These are phyloP conservation scores for Papiliotrema fonsecae DNA, from an alignment of 1,284 basidiomycete genomes.

Conservation along the genomic window DNA sequence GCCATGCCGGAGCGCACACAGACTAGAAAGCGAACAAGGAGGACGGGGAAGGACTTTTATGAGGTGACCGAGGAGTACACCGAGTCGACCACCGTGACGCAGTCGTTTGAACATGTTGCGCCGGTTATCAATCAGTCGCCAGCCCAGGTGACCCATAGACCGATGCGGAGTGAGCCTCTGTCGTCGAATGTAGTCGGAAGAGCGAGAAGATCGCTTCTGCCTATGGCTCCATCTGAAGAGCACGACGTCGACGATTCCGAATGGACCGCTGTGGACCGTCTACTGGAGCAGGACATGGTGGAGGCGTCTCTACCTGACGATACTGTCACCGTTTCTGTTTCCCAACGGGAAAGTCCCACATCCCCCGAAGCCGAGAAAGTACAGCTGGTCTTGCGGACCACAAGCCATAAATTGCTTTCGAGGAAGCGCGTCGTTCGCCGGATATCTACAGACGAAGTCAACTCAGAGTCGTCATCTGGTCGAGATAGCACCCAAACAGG, in stretches of 20 bases:
- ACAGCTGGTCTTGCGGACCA: constrained; percentile 49
- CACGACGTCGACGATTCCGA: no score
- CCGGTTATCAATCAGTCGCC: constrained; percentile 5
- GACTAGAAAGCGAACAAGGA: constrained; percentile 10
- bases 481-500: background rate
- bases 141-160: background rate
- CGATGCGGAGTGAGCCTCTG: background rate
- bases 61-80: constrained; percentile 49
- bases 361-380: constrained; percentile 39
- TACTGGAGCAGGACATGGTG: no score
- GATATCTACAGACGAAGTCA: constrained; percentile 9
- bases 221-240: no score
- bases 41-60: constrained; percentile 31
- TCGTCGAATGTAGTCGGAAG: no score
- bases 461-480: no score
- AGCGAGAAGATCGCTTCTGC: no score
- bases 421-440: constrained; percentile 45
- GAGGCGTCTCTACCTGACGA: no score
- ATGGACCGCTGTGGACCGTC: no score
- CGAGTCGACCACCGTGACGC: constrained; percentile 38
- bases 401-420: constrained; percentile 50
- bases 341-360: no score
- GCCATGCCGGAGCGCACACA: constrained; percentile 10
- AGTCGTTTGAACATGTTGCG: constrained; percentile 16
- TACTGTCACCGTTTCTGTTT: no score